Evolutionary conservation across 208 protist genomes (phyloP), one percentile per base, ranked within the genome.

Genomic region (Leishmania tarentolae): DNA sequence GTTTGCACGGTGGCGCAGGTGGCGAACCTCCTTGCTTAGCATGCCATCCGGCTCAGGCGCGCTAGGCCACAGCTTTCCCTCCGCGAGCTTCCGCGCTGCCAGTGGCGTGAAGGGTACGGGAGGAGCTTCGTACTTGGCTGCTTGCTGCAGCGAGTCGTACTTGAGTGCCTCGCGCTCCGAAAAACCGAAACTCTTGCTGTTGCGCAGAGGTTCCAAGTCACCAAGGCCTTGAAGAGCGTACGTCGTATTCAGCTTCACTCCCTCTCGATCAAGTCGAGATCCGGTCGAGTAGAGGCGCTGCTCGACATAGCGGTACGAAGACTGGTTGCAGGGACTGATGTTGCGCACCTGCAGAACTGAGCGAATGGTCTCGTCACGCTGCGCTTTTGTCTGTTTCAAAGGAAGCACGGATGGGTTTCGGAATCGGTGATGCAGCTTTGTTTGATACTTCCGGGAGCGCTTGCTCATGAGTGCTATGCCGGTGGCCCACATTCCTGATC

Each of bases 211-310:
- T 80, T 98, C 93, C 57, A 94, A 40, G 78, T 98, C 95, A 56
- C 95, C 95, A 3, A 98, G 88, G n/a, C 95, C 95, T 76, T 98
- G 95, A 42, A 98, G 84, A 15, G 93, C 95, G 72, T 93, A 96
- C 31, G 90, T 92, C 40, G 89, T 96, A 82, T 98, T 96, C 59
- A 97, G 71, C 40, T 95, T 95, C 50, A 91, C 76, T 19, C 90
- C 94, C 57, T 97, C 93, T n/a, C 94, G 89, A 66, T 96, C 93
- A 3, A 97, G 87, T 0, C 94, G 91, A 1, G 93, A 92, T 9
- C 88, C 85, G 17, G 87, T 90, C 1, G 92, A 95, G 87, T 96
- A 97, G 21, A 97, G 85, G 0, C 92, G 88, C 75, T 94, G 88
- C 81, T 97, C 93, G 35, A 97, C 88, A 80, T 95, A 95, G 53